Base-by-base conservation (phyloP, 2,329 filamentous ascomycete genomes). In the Trichoderma aggressivum region DNA sequence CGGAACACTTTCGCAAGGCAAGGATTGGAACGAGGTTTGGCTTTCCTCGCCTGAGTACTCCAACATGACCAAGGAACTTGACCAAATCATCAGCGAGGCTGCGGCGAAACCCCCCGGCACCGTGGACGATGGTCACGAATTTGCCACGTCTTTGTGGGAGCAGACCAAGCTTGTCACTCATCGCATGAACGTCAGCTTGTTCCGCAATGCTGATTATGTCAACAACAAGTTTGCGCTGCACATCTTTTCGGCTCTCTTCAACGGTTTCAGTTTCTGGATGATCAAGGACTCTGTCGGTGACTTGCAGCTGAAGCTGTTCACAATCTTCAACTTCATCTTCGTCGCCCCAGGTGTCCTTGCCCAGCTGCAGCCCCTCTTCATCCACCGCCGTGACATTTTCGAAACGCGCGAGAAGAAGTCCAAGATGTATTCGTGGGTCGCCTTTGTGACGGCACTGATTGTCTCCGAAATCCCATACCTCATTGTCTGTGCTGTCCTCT, bases 21-120 rank as follows among this genome's bases (percentile, higher is more conserved):
- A 74, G 56, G 86, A 92, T 77, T 93, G 90, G 90, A 90, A 90
- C 76, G 84, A 92, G 47, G 86, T 92, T 73, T 94, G 91, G 92
- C 82, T 86, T 21, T 84, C 84, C n/a, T 93, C 89, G 0, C 82
- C 87, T 1, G 86, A 92, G 75, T 86, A 89, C 73, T 81, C 83
- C 0, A 79, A 82, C 4, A 81, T 92, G 47, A 81, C 87, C 18
- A 79, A 84, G 11, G 89, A 93, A 74, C 91, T 94, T 5, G 86
- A 91, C 55, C 81, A 81, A 2, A 87, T 93, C 73, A 87, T 89
- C 72, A 77, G 83, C 2, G 86, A 87, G 5, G 87, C 90, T 0
- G 84, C 85, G 0, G 72, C 82, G 21, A 84, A 82, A 73, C 79
- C 84, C 4, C 62, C 62, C 5, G 70, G 79, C 66, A 82, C 77